Evolutionary conservation across 768 basidiomycete species (phyloP).

Genomic region (Termitomyces sp.): DNA sequence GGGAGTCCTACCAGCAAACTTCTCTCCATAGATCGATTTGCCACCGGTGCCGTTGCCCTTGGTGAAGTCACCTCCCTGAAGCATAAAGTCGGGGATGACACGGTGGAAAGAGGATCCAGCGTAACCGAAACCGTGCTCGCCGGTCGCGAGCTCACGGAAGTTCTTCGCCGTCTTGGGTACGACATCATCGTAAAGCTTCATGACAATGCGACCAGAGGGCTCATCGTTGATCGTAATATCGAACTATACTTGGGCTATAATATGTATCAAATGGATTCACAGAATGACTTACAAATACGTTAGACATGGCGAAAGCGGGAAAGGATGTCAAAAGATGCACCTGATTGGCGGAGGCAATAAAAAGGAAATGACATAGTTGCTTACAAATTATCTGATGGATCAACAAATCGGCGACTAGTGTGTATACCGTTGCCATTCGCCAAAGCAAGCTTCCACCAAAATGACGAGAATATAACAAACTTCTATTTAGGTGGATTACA

Average conservation of each 20-base stretch:
- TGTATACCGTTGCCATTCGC: no score
- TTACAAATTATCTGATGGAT: neutral
- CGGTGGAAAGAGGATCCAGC: slow-evolving; percentile 68
- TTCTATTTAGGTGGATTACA: neutral
- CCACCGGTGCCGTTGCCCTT: slow-evolving; percentile 69
- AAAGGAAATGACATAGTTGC: slow-evolving; percentile 1
- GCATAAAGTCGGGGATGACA: slow-evolving; percentile 79
- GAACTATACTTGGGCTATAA: slow-evolving; percentile 40
- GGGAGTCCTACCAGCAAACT: slow-evolving; percentile 49
- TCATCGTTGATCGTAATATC: slow-evolving; percentile 48
- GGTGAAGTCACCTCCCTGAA: slow-evolving; percentile 90
- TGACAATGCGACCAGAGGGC: slow-evolving; percentile 55
- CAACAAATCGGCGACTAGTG: neutral
- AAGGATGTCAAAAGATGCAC: neutral
- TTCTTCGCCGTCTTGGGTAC: slow-evolving; percentile 74
- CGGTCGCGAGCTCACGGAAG: slow-evolving; percentile 88
- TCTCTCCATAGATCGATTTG: slow-evolving; percentile 71
- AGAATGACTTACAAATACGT: neutral
- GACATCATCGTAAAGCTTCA: slow-evolving; percentile 81
- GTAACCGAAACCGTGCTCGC: slow-evolving; percentile 73
- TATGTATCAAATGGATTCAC: neutral
- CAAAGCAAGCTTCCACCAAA: no score
- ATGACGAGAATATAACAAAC: neutral
- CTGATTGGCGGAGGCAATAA: slow-evolving; percentile 1
- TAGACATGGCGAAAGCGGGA: neutral